phyloP scores from a whole-genome alignment of 139 green algal genomes.

The Chlorella sp. region DNA sequence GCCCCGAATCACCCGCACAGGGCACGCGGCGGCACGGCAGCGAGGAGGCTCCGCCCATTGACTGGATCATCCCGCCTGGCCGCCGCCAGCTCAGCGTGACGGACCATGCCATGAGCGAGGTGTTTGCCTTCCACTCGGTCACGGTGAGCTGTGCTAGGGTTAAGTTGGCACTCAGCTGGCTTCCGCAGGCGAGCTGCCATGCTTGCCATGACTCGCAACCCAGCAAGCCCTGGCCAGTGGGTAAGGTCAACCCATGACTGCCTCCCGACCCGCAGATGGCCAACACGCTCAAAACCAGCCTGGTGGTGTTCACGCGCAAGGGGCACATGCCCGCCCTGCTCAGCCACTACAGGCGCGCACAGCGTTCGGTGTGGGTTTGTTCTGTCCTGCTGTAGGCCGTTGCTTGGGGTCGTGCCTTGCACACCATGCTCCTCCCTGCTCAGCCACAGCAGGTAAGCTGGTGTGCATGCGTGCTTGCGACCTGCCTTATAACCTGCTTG shows the following conservation, averaged over 20 bases:
- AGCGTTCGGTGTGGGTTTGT: not conserved
- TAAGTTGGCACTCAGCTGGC: not conserved
- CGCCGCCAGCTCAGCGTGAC: constrained; percentile 28
- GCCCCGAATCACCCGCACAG: too few species aligned
- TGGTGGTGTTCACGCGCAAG: constrained; percentile 62
- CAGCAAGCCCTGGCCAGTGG: too few species aligned
- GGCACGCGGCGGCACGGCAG: constrained; percentile 69
- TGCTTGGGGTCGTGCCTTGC: not conserved
- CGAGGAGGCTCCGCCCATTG: constrained; percentile 70
- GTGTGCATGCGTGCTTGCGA: too few species aligned
- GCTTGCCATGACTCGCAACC: too few species aligned
- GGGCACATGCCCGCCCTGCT: constrained; percentile 84
- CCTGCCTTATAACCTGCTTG: too few species aligned
- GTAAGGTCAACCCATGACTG: too few species aligned
- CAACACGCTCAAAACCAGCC: constrained; percentile 78
- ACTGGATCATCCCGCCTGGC: constrained; percentile 67
- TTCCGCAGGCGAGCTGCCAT: too few species aligned
- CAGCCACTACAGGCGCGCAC: constrained; percentile 70
- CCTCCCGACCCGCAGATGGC: constrained; percentile 65
- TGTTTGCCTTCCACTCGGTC: constrained; percentile 88
- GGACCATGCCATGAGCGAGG: constrained; percentile 64
- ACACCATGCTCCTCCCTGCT: not conserved
- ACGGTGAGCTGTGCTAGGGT: constrained; percentile 40
- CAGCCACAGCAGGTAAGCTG: too few species aligned
- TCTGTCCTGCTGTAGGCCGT: not conserved